These are phyloP conservation scores for Aplosporella prunicola DNA, from an alignment of 2,329 filamentous ascomycete species.

Conservation along the genomic window DNA sequence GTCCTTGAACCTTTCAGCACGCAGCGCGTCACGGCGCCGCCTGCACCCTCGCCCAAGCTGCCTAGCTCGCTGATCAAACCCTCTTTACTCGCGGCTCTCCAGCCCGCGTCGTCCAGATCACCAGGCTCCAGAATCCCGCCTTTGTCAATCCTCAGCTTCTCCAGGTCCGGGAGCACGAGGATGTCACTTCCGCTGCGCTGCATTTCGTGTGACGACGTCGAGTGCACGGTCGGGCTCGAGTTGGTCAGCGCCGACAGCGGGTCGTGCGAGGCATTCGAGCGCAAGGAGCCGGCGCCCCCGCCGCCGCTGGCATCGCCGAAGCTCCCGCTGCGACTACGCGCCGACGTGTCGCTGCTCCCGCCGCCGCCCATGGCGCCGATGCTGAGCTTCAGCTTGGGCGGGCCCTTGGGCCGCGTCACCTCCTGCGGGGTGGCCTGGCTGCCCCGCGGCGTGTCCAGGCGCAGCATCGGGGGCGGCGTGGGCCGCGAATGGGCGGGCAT, in stretches of 20 bases:
- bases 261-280: slow-evolving; percentile 4
- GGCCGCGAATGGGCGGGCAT: slow-evolving; percentile 4
- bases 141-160: slow-evolving; percentile 72
- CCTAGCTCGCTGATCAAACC: slow-evolving; percentile 82
- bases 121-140: slow-evolving; percentile 82
- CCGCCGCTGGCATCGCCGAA: slow-evolving; percentile 71
- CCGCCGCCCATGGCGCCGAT: slow-evolving; percentile 52
- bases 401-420: too few species aligned
- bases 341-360: slow-evolving; percentile 71
- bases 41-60: slow-evolving; percentile 85
- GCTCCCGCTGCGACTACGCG: slow-evolving; percentile 74
- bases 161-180: slow-evolving; percentile 59
- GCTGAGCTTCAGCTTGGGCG: slow-evolving; percentile 43
- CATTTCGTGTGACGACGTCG: slow-evolving; percentile 77
- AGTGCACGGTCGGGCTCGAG: slow-evolving; percentile 42
- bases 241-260: slow-evolving; percentile 8
- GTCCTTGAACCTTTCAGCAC: slow-evolving; percentile 86
- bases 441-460: slow-evolving; percentile 82
- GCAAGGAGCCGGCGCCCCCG: slow-evolving; percentile 22
- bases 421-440: slow-evolving; percentile 63
- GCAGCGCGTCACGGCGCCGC: slow-evolving; percentile 88
- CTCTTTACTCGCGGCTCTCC: slow-evolving; percentile 85
- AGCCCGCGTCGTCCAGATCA: slow-evolving; percentile 88
- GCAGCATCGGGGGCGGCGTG: slow-evolving; percentile 57
- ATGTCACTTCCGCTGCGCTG: slow-evolving; percentile 62